Evolutionary conservation across 2,329 filamentous ascomycete genomes (phyloP), one percentile per base, ranked within the genome.

Genomic region (Beauveria bassiana): DNA sequence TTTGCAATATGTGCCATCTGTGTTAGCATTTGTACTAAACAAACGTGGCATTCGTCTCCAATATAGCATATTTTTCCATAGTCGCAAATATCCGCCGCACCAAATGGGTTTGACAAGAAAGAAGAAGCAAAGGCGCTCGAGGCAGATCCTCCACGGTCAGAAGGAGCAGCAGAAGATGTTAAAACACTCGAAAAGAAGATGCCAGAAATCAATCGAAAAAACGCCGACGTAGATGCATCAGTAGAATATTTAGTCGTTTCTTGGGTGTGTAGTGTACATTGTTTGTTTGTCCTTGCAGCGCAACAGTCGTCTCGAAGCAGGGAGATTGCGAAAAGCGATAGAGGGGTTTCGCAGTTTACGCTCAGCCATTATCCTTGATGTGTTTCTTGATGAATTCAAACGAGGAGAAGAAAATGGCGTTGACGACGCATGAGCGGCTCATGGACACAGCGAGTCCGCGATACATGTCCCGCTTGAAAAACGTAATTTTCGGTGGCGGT

Each of bases 351-450:
- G 8, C 18, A 5, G 20, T 4, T 18, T 20, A 16, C 7, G 8
- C 49, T 62, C n/a, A 61, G 42, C 58, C 65, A 83, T 74, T 10
- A 76, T 73, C 69, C 82, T 62, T 81, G 73, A 86, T 84, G 65
- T 80, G 79, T 72, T 86, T 87, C 77, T 95, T 95, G 68, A 90
- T 82, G 68, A 91, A 87, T 75, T 96, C 91, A 71, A 95, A 96
- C 45, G 87, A 88, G 49, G 89, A 92, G 77, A 96, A 96, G 80
- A 96, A 96, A 68, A 96, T 89, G 66, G 90, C 90, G 72, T 96
- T 96, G 67, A 95, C 86, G 58, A 91, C 80, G 68, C 89, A 92
- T 14, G 90, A 93, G 61, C 91, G 86, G 66, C 85, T 83, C 86
- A 95, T 93, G 43, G 89, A 93, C 28, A 95, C 90, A 24, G 87